Evolutionary conservation across 352 stramenopile genomes (phyloP).

Genomic region (Thalassiosira livingstoniorum): DNA sequence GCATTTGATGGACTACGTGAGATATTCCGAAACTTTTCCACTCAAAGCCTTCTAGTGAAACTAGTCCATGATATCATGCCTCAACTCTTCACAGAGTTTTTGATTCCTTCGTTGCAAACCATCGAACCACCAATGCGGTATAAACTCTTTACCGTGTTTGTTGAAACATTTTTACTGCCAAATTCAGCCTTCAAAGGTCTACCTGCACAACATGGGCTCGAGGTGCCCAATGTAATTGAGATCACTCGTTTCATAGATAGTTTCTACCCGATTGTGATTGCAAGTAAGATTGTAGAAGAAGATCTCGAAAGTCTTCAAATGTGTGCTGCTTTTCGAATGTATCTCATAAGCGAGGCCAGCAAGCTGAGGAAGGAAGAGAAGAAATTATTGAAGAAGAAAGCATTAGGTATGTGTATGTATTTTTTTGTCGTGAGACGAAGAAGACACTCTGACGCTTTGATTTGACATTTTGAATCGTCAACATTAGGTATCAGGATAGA

Average conservation of each 20-base stretch:
- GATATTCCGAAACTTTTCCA: slow-evolving; percentile 39
- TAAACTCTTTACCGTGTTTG: slow-evolving; percentile 60
- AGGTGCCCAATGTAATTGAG: slow-evolving; percentile 49
- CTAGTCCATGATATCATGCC: slow-evolving; percentile 41
- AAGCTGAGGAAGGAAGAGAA: slow-evolving; percentile 60
- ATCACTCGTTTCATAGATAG: slow-evolving; percentile 60
- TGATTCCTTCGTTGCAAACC: slow-evolving; percentile 46
- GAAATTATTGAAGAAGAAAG: slow-evolving; percentile 50
- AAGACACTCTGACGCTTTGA: no score
- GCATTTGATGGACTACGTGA: slow-evolving; percentile 51
- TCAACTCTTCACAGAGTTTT: slow-evolving; percentile 64
- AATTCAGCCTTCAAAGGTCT: slow-evolving; percentile 26
- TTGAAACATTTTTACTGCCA: slow-evolving; percentile 54
- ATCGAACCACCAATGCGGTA: slow-evolving; percentile 46
- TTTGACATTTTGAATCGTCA: no score
- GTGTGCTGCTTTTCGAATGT: slow-evolving; percentile 69
- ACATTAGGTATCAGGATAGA: no score
- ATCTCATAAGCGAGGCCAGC: slow-evolving; percentile 55
- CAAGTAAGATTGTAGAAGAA: slow-evolving; percentile 63
- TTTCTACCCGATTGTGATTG: slow-evolving; percentile 54
- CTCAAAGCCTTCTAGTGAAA: slow-evolving; percentile 26
- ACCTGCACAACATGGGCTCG: slow-evolving; percentile 39
- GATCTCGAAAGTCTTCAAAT: slow-evolving; percentile 65
- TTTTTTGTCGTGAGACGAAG: slow-evolving; percentile 6
- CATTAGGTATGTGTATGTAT: no score